phyloP scores from a whole-genome alignment of 257 asterid species.

The Knoxia roxburghii region DNA sequence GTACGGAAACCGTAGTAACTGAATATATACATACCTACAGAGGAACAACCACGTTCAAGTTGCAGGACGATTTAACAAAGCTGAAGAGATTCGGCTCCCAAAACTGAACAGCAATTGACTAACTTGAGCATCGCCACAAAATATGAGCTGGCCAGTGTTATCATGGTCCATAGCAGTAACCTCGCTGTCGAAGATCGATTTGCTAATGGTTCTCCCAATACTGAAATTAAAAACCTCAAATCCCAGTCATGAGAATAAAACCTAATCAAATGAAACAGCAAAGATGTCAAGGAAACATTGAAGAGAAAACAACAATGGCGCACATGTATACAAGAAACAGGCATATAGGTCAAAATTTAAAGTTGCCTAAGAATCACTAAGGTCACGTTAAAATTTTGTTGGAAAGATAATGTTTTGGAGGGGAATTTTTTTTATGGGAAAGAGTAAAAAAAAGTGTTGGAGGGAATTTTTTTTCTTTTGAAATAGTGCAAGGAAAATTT shows the following conservation, averaged over 20 bases:
- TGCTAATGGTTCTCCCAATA: conserved; percentile 81
- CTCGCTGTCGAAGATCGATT: conserved; percentile 57
- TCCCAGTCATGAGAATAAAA: conserved; percentile 29
- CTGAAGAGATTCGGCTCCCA: conserved; percentile 13
- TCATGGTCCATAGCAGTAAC: conserved; percentile 98
- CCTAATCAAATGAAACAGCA: conserved; percentile 22
- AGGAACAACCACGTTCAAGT: conserved; percentile 22
- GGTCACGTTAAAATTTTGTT: too few relatives aligned
- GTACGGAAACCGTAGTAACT: conserved; percentile 63
- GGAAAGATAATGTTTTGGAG: too few relatives aligned
- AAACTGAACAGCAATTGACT: conserved; percentile 12
- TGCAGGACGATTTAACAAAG: conserved; percentile 13
- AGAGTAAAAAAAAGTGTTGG: too few relatives aligned
- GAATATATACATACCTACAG: conserved; percentile 79
- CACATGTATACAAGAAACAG: not conserved
- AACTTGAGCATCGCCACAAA: conserved; percentile 96
- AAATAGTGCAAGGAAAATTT: too few relatives aligned
- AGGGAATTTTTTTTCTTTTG: too few relatives aligned
- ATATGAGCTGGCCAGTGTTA: conserved; percentile 91
- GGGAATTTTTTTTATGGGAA: too few relatives aligned
- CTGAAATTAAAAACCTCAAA: conserved; percentile 96
- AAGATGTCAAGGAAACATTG: conserved; percentile 3
- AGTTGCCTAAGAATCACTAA: too few relatives aligned
- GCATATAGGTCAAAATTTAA: not conserved
- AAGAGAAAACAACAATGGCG: not conserved